Percentiles rank a stretch among this genome's conserved stretches.
Evolutionary conservation across 75 land plant species (phyloP).

Genomic region (Larix kaempferi): DNA sequence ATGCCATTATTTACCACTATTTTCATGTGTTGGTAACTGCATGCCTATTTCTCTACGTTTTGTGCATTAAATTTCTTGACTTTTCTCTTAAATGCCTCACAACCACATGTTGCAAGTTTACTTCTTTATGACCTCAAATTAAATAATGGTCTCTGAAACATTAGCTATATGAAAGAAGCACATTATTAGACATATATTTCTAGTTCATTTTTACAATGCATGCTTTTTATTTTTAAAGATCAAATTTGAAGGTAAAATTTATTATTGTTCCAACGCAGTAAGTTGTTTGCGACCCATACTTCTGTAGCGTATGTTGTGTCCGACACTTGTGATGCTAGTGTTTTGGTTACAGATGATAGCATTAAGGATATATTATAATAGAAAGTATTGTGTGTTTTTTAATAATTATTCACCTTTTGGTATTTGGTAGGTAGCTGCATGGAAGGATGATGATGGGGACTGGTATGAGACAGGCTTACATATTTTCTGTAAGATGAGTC

Average conservation of each 20-base stretch:
- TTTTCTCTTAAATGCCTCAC: too few species aligned
- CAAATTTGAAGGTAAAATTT: neutral
- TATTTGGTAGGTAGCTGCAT: constrained; percentile 79
- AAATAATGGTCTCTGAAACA: too few species aligned
- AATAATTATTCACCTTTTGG: neutral
- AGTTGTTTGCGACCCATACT: neutral
- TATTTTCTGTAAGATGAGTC: constrained; percentile 80
- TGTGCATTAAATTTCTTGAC: too few species aligned
- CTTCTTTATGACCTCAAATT: too few species aligned
- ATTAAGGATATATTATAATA: neutral
- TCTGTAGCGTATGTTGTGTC: neutral
- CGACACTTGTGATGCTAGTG: neutral
- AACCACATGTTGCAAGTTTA: too few species aligned
- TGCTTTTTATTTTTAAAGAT: neutral
- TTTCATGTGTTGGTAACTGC: too few species aligned
- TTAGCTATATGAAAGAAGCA: neutral
- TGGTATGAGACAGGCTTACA: constrained; percentile 99
- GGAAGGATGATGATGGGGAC: constrained; percentile 98
- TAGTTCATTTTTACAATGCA: neutral
- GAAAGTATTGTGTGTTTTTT: neutral
- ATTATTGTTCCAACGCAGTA: neutral
- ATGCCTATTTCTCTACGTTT: too few species aligned
- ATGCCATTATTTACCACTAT: too few species aligned
- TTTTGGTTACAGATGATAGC: neutral
- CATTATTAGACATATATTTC: neutral